A percentile compares a stretch with the other conserved stretches of the same genome.
Evolutionary conservation across 257 asterid genomes (phyloP).

Genomic region (Knoxia roxburghii): DNA sequence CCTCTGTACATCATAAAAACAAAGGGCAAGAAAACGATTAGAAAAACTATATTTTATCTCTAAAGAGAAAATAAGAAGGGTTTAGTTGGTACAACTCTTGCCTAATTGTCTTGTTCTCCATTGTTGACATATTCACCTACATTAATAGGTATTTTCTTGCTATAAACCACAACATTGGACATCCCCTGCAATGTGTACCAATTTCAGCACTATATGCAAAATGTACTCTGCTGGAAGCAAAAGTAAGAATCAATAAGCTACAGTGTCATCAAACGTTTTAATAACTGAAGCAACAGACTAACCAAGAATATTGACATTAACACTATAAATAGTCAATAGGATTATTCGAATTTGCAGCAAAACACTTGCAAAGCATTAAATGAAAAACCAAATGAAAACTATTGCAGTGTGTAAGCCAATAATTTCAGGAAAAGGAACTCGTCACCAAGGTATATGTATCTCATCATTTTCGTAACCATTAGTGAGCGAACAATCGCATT

Average conservation of each 20-base stretch:
- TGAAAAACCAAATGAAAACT: no score
- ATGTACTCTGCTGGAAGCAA: neutral
- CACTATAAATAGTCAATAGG: neutral
- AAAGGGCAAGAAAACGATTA: neutral
- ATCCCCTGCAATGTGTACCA: neutral
- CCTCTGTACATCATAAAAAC: constrained; percentile 30
- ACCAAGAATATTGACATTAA: neutral
- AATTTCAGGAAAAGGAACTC: neutral
- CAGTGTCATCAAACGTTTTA: neutral
- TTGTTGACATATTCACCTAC: constrained; percentile 22
- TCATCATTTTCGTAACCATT: neutral
- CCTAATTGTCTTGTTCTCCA: constrained; percentile 39
- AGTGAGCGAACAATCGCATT: neutral
- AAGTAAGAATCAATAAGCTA: neutral
- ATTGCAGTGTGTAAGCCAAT: no score
- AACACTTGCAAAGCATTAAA: no score
- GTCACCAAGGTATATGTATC: neutral
- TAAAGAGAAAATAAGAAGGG: neutral
- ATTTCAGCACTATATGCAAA: constrained; percentile 5
- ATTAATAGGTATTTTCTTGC: constrained; percentile 16
- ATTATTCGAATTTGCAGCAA: neutral
- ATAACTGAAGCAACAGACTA: neutral
- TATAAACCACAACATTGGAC: constrained; percentile 17
- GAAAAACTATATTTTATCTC: neutral
- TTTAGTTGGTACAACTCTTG: constrained; percentile 17